phyloP scores from a whole-genome alignment of 2,329 filamentous ascomycete genomes.

The Trichothecium roseum region DNA sequence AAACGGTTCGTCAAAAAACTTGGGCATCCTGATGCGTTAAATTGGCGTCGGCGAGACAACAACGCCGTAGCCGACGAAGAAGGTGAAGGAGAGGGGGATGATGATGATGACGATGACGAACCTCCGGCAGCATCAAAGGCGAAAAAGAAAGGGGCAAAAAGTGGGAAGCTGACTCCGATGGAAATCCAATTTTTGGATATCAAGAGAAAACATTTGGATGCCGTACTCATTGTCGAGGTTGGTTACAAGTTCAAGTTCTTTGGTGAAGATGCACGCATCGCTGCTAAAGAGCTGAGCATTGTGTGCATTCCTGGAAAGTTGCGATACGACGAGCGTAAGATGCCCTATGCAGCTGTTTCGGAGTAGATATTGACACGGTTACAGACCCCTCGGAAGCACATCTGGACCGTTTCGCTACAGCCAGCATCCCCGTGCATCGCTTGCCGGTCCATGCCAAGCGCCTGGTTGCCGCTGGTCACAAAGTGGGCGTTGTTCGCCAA shows the following conservation, averaged over 20 bases:
- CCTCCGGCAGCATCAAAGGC: constrained; percentile 30
- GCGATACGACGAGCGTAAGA: constrained; percentile 77
- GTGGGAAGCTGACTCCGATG: constrained; percentile 82
- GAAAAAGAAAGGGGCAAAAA: constrained; percentile 61
- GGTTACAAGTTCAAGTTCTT: constrained; percentile 98
- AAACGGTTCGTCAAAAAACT: constrained; percentile 83
- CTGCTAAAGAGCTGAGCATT: constrained; percentile 84
- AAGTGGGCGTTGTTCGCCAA: constrained; percentile 91
- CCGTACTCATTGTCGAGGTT: constrained; percentile 83
- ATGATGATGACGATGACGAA: constrained; percentile 46
- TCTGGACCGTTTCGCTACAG: constrained; percentile 82
- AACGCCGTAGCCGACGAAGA: constrained; percentile 37
- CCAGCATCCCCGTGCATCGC: constrained; percentile 87
- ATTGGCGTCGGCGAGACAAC: constrained; percentile 46
- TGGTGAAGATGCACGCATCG: constrained; percentile 83
- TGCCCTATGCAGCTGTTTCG: neutral
- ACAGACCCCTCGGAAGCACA: constrained; percentile 81
- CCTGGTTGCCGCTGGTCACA: constrained; percentile 83
- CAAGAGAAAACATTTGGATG: constrained; percentile 83
- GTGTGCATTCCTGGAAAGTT: constrained; percentile 95
- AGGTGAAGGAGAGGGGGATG: constrained; percentile 45
- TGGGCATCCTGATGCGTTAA: constrained; percentile 72
- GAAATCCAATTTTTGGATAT: constrained; percentile 90
- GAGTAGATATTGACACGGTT: constrained; percentile 1
- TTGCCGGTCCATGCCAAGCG: constrained; percentile 90